Conservation (phyloP, 129 eudicot species). For the Tanacetum coccineum region DNA sequence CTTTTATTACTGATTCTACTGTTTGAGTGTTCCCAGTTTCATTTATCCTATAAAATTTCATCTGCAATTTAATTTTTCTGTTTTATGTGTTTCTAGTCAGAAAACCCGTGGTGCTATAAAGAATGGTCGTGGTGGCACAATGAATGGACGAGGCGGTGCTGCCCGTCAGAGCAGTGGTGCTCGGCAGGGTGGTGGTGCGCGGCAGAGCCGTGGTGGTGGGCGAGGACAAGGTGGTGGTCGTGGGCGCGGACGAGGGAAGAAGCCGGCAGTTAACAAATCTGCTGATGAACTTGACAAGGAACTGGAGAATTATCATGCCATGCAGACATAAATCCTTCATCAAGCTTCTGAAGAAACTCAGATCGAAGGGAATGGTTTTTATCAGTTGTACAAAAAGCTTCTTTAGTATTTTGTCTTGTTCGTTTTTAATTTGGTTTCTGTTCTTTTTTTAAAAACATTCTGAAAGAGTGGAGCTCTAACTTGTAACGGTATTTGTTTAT, state of each 20-base stretch:
- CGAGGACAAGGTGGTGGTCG: slow-evolving; percentile 40
- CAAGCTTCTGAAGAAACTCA: background rate
- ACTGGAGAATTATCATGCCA: slow-evolving; percentile 79
- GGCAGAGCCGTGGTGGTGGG: slow-evolving; percentile 48
- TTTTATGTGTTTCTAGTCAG: no score
- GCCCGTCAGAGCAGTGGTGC: slow-evolving; percentile 44
- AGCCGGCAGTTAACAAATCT: slow-evolving; percentile 50
- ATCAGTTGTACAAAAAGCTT: slow-evolving; percentile 37
- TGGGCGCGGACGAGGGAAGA: slow-evolving; percentile 50
- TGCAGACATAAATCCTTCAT: slow-evolving; percentile 35
- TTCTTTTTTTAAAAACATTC: background rate
- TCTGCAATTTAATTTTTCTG: no score
- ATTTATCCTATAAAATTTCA: no score
- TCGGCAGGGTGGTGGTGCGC: slow-evolving; percentile 29
- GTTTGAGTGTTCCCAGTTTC: no score
- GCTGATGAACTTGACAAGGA: slow-evolving; percentile 96
- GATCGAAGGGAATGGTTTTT: slow-evolving; percentile 1
- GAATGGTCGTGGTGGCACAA: no score
- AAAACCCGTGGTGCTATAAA: no score
- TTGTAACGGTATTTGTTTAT: slow-evolving; percentile 5
- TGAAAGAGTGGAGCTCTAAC: background rate
- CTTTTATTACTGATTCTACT: no score
- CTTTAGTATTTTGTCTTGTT: background rate
- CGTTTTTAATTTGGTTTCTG: slow-evolving; percentile 13
- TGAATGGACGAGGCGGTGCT: slow-evolving; percentile 34